Base-by-base conservation (phyloP, 495 filamentous ascomycete genomes). In the Terfezia claveryi region DNA sequence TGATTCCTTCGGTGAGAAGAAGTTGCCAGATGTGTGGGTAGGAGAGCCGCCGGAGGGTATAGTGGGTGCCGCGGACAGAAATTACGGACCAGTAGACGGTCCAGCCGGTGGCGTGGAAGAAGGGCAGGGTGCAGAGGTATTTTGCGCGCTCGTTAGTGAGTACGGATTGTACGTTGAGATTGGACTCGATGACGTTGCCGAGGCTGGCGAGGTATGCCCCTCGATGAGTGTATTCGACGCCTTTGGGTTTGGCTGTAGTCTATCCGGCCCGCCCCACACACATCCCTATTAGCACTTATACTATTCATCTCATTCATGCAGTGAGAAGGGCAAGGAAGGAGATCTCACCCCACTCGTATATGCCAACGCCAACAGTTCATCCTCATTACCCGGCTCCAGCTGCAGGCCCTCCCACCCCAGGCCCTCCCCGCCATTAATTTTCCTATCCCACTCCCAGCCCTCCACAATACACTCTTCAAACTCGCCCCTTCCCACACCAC, bases 11-110 rank as follows among this genome's bases (percentile, higher is more conserved):
- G 38, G 83, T 72, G 62, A 86, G 89, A 23, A 98, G 72, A 8
- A 96, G 66, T 38, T 73, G 71, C 91, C 91, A 98, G 56, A 98
- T 94, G 55, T 87, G 73, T 0, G 82, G 77, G 62, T 98, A 98
- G 68, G 95, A 87, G 55, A 98, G 83, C 70, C 92, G 95, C 59
- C 91, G 77, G 20, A 96, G 73, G 66, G 87, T 94, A 66, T 92
- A 94, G 69, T 98, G 87, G 8, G 89, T 94, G 36, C 87, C 91
- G 58, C 91, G 75, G 9, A 89, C 86, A 6, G 87, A 84, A 37
- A 89, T 93, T 36, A 98, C 75, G 8, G 92, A 75, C 89, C 89
- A 94, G 10, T 72, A 77, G 63, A 84, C 85, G 10, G 79, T 88
- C 85, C 85, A 88, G 65, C 88, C 88, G 61, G 83, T 78, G 23